Evolutionary conservation across 2,329 filamentous ascomycete species (phyloP).

Genomic region (Aspergillus oerlinghausenensis): DNA sequence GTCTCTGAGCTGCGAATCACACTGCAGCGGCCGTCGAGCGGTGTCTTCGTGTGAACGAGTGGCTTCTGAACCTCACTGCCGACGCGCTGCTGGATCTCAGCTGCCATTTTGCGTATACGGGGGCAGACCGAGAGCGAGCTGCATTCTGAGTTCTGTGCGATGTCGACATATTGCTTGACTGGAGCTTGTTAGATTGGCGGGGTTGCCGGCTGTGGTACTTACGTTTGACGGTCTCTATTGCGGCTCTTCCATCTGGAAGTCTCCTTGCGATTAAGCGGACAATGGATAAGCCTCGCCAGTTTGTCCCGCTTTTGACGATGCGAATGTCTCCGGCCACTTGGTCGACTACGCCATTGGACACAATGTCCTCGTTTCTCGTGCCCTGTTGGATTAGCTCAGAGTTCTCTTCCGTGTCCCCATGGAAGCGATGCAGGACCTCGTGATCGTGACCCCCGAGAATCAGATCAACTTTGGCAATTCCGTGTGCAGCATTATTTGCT

Average conservation of each 20-base stretch:
- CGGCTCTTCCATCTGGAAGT: background rate
- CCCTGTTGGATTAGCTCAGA: slow-evolving; percentile 12
- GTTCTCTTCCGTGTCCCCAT: slow-evolving; percentile 10
- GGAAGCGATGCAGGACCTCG: slow-evolving; percentile 16
- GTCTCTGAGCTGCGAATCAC: slow-evolving; percentile 20
- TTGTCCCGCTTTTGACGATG: slow-evolving; percentile 14
- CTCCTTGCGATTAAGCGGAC: slow-evolving; percentile 7
- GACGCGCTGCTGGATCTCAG: slow-evolving; percentile 13
- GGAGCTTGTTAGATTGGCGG: background rate
- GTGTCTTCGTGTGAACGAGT: slow-evolving; percentile 11
- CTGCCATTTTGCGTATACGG: background rate
- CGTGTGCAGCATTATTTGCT: slow-evolving; percentile 10
- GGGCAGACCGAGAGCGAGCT: background rate
- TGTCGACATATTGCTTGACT: slow-evolving; percentile 14
- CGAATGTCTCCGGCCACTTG: slow-evolving; percentile 8
- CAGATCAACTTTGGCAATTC: slow-evolving; percentile 16
- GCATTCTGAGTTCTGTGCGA: background rate
- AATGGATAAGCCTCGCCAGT: slow-evolving; percentile 12
- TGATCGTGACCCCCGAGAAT: slow-evolving; percentile 24
- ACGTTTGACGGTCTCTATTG: slow-evolving; percentile 1
- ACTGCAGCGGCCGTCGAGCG: slow-evolving; percentile 17
- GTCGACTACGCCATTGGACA: slow-evolving; percentile 3
- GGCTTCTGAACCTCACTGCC: slow-evolving; percentile 15
- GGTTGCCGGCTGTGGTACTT: background rate
- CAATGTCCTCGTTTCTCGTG: background rate